phyloP scores from a whole-genome alignment of 2,329 filamentous ascomycete genomes.

The Madurella fahalii region DNA sequence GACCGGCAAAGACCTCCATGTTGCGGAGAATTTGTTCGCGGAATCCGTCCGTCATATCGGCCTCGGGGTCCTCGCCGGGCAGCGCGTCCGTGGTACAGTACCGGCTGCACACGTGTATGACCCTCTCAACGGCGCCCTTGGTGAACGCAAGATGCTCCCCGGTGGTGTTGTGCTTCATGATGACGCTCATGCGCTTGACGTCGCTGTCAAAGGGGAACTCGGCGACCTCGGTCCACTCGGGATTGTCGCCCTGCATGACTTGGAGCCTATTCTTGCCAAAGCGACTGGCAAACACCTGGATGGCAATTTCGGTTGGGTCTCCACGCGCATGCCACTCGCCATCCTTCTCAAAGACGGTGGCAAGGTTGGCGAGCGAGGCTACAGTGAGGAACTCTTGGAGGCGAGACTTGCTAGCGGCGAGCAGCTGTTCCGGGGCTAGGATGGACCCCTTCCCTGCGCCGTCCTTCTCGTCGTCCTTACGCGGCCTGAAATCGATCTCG shows the following conservation, averaged over 20 bases:
- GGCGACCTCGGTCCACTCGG: slow-evolving; percentile 43
- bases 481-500: slow-evolving; percentile 20
- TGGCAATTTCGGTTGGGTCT: slow-evolving; percentile 69
- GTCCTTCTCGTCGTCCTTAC: slow-evolving; percentile 6
- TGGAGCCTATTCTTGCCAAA: slow-evolving; percentile 51
- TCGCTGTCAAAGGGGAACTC: slow-evolving; percentile 72
- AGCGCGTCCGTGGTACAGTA: slow-evolving; percentile 40
- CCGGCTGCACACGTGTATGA: slow-evolving; percentile 53
- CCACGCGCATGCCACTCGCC: slow-evolving; percentile 46
- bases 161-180: slow-evolving; percentile 53
- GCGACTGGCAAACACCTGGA: slow-evolving; percentile 68
- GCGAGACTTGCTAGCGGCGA: slow-evolving; percentile 45
- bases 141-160: slow-evolving; percentile 39
- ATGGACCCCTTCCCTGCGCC: slow-evolving; percentile 26
- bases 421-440: slow-evolving; percentile 29
- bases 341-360: slow-evolving; percentile 33
- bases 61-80: slow-evolving; percentile 45
- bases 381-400: slow-evolving; percentile 45
- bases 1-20: slow-evolving; percentile 54
- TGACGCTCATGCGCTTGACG: slow-evolving; percentile 71
- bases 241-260: slow-evolving; percentile 35
- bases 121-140: slow-evolving; percentile 56
- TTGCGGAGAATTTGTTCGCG: slow-evolving; percentile 45
- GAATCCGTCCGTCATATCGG: slow-evolving; percentile 45
- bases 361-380: slow-evolving; percentile 33